Percentiles rank a stretch among this genome's conserved stretches.
Conservation (phyloP, 768 basidiomycete species). For the Auriscalpium orientale region DNA sequence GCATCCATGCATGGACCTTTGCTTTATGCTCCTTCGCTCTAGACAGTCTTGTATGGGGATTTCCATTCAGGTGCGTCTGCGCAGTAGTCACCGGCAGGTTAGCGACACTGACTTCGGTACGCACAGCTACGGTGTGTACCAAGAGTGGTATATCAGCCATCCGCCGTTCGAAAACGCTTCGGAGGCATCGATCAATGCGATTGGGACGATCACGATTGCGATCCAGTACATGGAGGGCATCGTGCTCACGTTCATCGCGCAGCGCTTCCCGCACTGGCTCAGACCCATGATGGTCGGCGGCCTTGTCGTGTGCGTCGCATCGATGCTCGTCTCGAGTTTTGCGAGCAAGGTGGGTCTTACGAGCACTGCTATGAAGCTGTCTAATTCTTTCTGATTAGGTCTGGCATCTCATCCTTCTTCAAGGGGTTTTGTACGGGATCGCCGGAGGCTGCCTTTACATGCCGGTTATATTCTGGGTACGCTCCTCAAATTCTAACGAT, state of each 20-base stretch:
- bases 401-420: slow-evolving; percentile 17
- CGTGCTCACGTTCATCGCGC: slow-evolving; percentile 11
- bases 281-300: slow-evolving; percentile 12
- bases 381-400: slow-evolving; percentile 3
- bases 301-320: slow-evolving; percentile 9
- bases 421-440: slow-evolving; percentile 18
- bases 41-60: slow-evolving; percentile 18
- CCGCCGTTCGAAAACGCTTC: slow-evolving; percentile 2
- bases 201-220: not conserved
- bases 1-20: slow-evolving; percentile 18
- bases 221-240: not conserved
- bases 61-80: slow-evolving; percentile 15
- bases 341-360: slow-evolving; percentile 9
- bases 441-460: slow-evolving; percentile 9
- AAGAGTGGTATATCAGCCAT: slow-evolving; percentile 1
- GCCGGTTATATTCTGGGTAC: slow-evolving; percentile 1
- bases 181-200: slow-evolving; percentile 1
- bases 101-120: no score
- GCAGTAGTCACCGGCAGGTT: not conserved
- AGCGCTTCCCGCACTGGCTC: slow-evolving; percentile 16
- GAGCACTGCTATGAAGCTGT: no score
- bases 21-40: slow-evolving; percentile 15
- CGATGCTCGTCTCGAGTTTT: slow-evolving; percentile 17
- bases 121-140: slow-evolving; percentile 1
- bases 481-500: slow-evolving; percentile 1